Conservation (phyloP, 768 basidiomycete genomes). For the Hypholoma fasciculare region DNA sequence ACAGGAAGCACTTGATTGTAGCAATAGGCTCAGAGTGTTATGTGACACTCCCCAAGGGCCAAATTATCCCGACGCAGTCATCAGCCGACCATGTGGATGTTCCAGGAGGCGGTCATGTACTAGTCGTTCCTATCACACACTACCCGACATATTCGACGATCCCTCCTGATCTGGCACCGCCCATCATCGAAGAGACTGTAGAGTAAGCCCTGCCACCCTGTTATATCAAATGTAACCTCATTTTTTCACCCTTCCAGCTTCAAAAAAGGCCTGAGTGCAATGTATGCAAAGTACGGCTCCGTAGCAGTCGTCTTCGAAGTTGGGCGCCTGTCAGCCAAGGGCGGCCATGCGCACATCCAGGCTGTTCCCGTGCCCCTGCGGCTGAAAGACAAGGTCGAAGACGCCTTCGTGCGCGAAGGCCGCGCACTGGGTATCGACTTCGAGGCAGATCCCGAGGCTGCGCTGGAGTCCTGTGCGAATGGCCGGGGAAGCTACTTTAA, state of each 20-base stretch:
- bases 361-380: slow-evolving; percentile 74
- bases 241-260: slow-evolving; percentile 46
- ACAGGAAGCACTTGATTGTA: slow-evolving; percentile 92
- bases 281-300: slow-evolving; percentile 71
- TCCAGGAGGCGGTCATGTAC: slow-evolving; percentile 94
- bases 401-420: slow-evolving; percentile 74
- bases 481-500: slow-evolving; percentile 81
- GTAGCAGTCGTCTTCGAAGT: slow-evolving; percentile 86
- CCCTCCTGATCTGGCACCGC: slow-evolving; percentile 70
- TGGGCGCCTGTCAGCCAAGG: slow-evolving; percentile 77
- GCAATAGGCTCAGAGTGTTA: slow-evolving; percentile 94
- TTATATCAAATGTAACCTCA: background rate
- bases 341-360: slow-evolving; percentile 95
- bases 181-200: slow-evolving; percentile 81
- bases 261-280: slow-evolving; percentile 69
- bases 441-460: slow-evolving; percentile 66
- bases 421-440: slow-evolving; percentile 68
- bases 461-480: slow-evolving; percentile 51
- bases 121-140: slow-evolving; percentile 93
- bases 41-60: slow-evolving; percentile 94
- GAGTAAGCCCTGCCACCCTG: slow-evolving; percentile 40
- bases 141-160: slow-evolving; percentile 86
- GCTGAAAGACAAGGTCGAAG: slow-evolving; percentile 63
- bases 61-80: slow-evolving; percentile 82
- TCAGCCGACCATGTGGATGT: slow-evolving; percentile 51